These are phyloP conservation scores for Pinguiococcus pyrenoidosus DNA, from an alignment of 108 stramenopile genomes.

Conservation along the genomic window DNA sequence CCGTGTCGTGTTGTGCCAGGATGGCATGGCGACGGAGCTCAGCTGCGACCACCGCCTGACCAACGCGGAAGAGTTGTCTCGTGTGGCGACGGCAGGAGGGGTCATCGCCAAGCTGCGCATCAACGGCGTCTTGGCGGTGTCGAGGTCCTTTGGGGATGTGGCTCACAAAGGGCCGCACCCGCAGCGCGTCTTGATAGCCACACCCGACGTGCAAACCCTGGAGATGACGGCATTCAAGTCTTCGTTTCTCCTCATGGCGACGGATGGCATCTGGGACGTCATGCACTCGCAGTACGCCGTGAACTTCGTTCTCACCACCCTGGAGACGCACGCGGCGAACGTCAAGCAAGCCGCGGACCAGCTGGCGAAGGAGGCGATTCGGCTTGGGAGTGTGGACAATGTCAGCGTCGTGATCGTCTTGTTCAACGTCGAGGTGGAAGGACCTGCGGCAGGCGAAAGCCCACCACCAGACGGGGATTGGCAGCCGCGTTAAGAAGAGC, in stretches of 20 bases:
- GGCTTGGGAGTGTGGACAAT: conserved; percentile 32
- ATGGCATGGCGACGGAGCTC: conserved; percentile 48
- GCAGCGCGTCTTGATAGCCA: conserved; percentile 20
- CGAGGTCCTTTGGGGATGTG: conserved; percentile 80
- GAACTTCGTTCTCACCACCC: conserved; percentile 39
- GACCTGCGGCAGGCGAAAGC: no score
- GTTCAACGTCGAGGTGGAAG: conserved; percentile 10
- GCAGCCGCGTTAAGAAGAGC: no score
- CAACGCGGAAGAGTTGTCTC: conserved; percentile 11
- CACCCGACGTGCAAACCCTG: conserved; percentile 60
- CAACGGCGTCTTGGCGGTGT: conserved; percentile 85
- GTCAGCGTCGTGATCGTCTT: conserved; percentile 27
- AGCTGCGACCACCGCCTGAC: conserved; percentile 63
- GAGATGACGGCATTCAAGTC: conserved; percentile 39
- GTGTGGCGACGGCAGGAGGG: conserved; percentile 20
- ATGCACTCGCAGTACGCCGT: conserved; percentile 63
- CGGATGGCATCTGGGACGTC: conserved; percentile 92
- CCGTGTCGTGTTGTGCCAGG: conserved; percentile 60
- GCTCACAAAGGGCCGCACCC: conserved; percentile 24
- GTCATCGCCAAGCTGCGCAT: conserved; percentile 60
- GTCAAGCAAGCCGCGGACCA: conserved; percentile 25
- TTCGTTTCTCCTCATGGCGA: conserved; percentile 78
- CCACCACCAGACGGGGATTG: no score
- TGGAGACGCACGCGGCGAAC: conserved; percentile 60
- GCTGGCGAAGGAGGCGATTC: conserved; percentile 24